These are phyloP conservation scores for Fraxinus americana DNA, from an alignment of 257 asterid genomes.

Conservation along the genomic window DNA sequence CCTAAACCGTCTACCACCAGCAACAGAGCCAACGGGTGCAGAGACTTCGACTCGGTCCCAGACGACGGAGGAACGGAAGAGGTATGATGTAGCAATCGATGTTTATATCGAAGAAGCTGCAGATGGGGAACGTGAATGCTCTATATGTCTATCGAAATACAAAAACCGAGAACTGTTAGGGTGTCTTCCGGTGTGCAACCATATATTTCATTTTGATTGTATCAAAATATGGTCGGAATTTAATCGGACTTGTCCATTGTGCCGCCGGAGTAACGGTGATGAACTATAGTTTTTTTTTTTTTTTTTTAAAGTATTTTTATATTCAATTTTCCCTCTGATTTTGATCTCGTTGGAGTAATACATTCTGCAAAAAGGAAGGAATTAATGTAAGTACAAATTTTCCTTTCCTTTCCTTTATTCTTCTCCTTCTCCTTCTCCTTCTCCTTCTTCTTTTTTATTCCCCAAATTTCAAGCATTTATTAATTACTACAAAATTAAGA, in stretches of 20 bases:
- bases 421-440: no score
- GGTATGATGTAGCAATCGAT: not conserved
- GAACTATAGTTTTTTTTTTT: not conserved
- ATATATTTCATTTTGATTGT: not conserved
- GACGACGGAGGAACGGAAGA: not conserved
- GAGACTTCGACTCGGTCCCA: not conserved
- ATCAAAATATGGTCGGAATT: not conserved
- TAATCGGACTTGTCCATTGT: not conserved
- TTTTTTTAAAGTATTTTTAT: no score
- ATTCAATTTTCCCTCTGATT: no score
- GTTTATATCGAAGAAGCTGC: not conserved
- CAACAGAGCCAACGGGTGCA: not conserved
- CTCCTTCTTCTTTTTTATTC: no score
- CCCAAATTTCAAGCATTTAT: no score
- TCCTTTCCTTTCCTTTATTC: no score
- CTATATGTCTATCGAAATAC: not conserved
- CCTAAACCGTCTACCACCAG: not conserved
- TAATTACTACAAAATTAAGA: no score
- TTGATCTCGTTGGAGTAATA: no score
- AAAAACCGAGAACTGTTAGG: not conserved
- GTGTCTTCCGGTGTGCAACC: not conserved
- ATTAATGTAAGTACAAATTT: no score
- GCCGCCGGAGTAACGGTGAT: not conserved
- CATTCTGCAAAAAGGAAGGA: no score
- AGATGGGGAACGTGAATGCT: not conserved